These are phyloP conservation scores for Hyparrhenia diplandra DNA, from an alignment of 176 grass and related monocot genomes.

Conservation along the genomic window DNA sequence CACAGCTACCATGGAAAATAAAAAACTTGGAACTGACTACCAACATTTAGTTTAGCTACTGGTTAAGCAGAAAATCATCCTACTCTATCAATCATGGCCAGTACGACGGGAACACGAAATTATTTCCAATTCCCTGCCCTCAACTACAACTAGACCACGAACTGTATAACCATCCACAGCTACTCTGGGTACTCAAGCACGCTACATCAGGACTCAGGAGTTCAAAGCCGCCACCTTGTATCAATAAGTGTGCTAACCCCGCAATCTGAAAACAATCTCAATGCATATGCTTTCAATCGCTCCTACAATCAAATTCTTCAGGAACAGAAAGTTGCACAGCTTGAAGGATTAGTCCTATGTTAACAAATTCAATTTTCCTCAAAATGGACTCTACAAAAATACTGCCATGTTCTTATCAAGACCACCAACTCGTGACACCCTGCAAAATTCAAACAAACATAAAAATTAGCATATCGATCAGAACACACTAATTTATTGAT, in stretches of 20 bases:
- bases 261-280: neutral
- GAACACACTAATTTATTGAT: neutral
- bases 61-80: neutral
- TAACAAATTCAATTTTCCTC: neutral
- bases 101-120: neutral
- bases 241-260: neutral
- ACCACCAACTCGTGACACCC: slow-evolving; percentile 4
- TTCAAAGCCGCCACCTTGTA: neutral
- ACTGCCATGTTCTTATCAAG: slow-evolving; percentile 3
- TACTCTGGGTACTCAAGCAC: neutral
- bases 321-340: neutral
- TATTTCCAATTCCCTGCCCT: neutral
- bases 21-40: neutral
- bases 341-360: neutral
- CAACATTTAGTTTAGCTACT: neutral
- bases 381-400: neutral
- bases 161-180: neutral
- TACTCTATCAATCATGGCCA: neutral
- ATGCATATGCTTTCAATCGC: neutral
- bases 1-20: neutral
- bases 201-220: neutral
- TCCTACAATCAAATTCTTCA: neutral
- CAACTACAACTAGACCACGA: too few relatives aligned
- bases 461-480: neutral
- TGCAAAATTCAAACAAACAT: slow-evolving; percentile 26